Percentiles rank a stretch among this genome's conserved stretches.
Evolutionary conservation across 768 basidiomycete genomes (phyloP).

Genomic region (Psilocybe cyanescens): DNA sequence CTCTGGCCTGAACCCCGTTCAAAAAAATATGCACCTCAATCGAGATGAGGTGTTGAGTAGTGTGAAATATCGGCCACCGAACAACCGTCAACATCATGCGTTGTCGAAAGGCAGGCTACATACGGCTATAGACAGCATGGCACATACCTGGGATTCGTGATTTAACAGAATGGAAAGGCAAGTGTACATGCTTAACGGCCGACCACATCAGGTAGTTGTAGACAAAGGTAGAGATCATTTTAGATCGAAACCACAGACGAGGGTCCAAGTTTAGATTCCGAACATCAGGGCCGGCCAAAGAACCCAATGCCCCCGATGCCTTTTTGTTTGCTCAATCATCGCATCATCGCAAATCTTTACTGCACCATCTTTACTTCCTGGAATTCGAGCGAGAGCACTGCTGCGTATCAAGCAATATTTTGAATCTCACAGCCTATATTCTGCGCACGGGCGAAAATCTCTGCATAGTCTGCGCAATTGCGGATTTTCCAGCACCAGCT

Average conservation of each 20-base stretch:
- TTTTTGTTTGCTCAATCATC: neutral
- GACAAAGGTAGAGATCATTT: conserved; percentile 1
- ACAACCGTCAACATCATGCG: conserved; percentile 4
- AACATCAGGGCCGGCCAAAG: neutral
- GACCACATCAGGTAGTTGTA: conserved; percentile 2
- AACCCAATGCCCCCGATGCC: neutral
- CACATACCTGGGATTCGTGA: neutral
- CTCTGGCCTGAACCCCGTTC: neutral
- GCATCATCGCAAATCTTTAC: conserved; percentile 2
- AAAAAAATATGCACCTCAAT: neutral
- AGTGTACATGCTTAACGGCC: neutral
- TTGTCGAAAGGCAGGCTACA: neutral
- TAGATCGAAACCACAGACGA: neutral
- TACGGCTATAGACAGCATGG: conserved; percentile 4
- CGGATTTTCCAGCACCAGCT: too few species aligned
- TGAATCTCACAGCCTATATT: neutral
- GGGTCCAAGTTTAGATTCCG: neutral
- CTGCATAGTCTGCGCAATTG: too few species aligned
- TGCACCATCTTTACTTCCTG: neutral
- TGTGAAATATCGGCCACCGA: neutral
- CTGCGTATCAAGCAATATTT: neutral
- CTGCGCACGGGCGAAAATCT: neutral
- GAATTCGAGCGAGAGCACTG: neutral
- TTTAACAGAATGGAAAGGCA: conserved; percentile 6
- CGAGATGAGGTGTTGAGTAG: neutral